phyloP scores from a whole-genome alignment of 768 basidiomycete species.

The Cystobasidium onofrii region DNA sequence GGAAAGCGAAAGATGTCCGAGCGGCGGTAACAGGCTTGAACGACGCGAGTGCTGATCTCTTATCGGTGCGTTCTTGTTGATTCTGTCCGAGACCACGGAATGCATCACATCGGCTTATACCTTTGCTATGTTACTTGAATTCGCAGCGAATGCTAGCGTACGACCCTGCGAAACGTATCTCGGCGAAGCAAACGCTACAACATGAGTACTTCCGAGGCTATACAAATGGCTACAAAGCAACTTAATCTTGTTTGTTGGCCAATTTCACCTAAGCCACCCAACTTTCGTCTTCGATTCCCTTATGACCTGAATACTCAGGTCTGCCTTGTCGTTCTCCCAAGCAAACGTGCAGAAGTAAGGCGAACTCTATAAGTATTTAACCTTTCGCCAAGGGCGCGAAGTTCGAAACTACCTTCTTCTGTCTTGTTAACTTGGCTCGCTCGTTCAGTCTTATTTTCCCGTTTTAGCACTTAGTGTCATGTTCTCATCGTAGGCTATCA shows the following conservation, averaged over 20 bases:
- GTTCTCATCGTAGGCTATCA: neutral
- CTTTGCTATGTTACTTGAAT: neutral
- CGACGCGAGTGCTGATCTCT: slow-evolving; percentile 35
- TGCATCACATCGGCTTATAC: neutral
- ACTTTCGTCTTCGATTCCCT: too few relatives aligned
- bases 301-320: too few relatives aligned
- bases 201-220: slow-evolving; percentile 29
- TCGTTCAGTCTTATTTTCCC: too few relatives aligned
- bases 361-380: too few relatives aligned
- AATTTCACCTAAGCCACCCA: too few relatives aligned
- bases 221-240: neutral
- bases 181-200: slow-evolving; percentile 26
- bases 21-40: slow-evolving; percentile 33
- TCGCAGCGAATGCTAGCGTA: slow-evolving; percentile 33
- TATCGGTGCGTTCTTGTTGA: slow-evolving; percentile 30
- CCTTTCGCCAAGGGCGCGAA: too few relatives aligned
- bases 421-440: neutral
- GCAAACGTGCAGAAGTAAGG: too few relatives aligned
- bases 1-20: slow-evolving; percentile 66
- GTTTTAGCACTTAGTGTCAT: too few relatives aligned
- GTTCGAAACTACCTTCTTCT: neutral
- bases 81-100: neutral
- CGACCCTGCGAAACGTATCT: slow-evolving; percentile 31
- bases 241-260: neutral
- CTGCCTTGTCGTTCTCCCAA: too few relatives aligned